These are phyloP conservation scores for Podaxis mareebaensis DNA, from an alignment of 768 basidiomycete genomes.

Conservation along the genomic window DNA sequence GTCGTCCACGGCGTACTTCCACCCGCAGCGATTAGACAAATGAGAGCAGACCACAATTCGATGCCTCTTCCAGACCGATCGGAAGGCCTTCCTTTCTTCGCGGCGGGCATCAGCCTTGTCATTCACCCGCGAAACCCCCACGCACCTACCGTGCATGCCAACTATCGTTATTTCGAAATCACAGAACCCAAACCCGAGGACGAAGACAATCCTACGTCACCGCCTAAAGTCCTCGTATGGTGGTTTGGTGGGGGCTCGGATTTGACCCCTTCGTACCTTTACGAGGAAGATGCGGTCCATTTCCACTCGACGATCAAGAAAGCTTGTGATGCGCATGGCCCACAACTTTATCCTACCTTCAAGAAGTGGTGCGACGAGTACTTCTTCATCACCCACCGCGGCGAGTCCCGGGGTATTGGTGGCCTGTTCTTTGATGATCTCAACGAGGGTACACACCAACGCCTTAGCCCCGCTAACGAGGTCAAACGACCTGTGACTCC, in stretches of 20 bases:
- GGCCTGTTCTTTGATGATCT: slow-evolving; percentile 98
- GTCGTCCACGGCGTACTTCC: slow-evolving; percentile 88
- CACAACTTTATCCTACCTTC: slow-evolving; percentile 70
- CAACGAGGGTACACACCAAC: slow-evolving; percentile 60
- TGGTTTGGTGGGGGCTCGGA: slow-evolving; percentile 99
- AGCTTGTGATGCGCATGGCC: slow-evolving; percentile 75
- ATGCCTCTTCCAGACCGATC: slow-evolving; percentile 65
- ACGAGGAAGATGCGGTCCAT: slow-evolving; percentile 80
- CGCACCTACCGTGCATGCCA: slow-evolving; percentile 92
- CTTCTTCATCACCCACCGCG: slow-evolving; percentile 88
- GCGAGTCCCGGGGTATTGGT: slow-evolving; percentile 86
- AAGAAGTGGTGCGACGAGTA: slow-evolving; percentile 99
- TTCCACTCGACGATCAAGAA: slow-evolving; percentile 81
- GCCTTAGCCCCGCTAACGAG: slow-evolving; percentile 44
- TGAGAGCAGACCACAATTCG: slow-evolving; percentile 88
- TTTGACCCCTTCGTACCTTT: slow-evolving; percentile 91
- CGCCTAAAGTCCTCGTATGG: slow-evolving; percentile 76
- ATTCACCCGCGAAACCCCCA: slow-evolving; percentile 93
- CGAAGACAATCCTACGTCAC: slow-evolving; percentile 29
- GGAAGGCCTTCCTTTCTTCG: slow-evolving; percentile 85
- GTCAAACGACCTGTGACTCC: slow-evolving; percentile 52
- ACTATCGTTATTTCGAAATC: slow-evolving; percentile 97
- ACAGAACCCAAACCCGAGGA: slow-evolving; percentile 44
- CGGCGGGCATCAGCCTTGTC: slow-evolving; percentile 89
- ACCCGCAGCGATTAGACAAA: slow-evolving; percentile 87